These are phyloP conservation scores for Eimeria necatrix DNA, from an alignment of 169 alveolate species.

Conservation along the genomic window DNA sequence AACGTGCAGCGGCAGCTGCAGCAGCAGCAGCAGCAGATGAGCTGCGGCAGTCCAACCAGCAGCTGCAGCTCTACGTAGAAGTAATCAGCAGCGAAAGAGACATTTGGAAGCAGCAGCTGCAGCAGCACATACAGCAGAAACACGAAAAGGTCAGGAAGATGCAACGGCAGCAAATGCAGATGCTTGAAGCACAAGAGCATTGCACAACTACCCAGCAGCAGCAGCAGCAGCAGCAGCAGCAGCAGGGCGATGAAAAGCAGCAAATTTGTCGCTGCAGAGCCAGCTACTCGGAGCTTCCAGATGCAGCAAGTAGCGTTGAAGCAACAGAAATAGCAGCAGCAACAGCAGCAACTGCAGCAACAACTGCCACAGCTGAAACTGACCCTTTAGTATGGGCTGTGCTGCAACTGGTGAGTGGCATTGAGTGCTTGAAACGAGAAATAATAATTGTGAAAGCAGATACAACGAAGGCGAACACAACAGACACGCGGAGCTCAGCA, in stretches of 20 bases:
- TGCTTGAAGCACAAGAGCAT: not conserved
- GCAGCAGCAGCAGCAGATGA: not conserved
- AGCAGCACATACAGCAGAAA: conserved; percentile 41
- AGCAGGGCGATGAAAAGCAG: not conserved
- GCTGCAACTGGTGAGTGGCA: conserved; percentile 23
- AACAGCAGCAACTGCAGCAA: not conserved
- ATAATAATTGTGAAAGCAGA: not conserved
- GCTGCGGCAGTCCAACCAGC: not conserved
- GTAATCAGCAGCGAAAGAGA: conserved; percentile 15
- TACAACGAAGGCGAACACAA: not conserved
- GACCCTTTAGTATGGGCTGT: conserved; percentile 4
- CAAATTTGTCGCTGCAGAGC: not conserved
- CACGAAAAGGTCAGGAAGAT: not conserved
- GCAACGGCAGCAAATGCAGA: not conserved
- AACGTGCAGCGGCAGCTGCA: not conserved
- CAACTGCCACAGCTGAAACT: not conserved
- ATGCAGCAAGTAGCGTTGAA: not conserved
- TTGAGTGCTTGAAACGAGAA: not conserved
- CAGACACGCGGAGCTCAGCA: not conserved
- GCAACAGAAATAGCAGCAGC: not conserved
- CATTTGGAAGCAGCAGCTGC: conserved; percentile 63
- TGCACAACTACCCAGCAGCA: not conserved
- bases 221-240: conserved; percentile 36
- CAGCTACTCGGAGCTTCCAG: not conserved
- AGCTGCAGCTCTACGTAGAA: conserved; percentile 12